Evolutionary conservation across 495 filamentous ascomycete genomes (phyloP).

Genomic region (Aspergillus incahuasiensis): DNA sequence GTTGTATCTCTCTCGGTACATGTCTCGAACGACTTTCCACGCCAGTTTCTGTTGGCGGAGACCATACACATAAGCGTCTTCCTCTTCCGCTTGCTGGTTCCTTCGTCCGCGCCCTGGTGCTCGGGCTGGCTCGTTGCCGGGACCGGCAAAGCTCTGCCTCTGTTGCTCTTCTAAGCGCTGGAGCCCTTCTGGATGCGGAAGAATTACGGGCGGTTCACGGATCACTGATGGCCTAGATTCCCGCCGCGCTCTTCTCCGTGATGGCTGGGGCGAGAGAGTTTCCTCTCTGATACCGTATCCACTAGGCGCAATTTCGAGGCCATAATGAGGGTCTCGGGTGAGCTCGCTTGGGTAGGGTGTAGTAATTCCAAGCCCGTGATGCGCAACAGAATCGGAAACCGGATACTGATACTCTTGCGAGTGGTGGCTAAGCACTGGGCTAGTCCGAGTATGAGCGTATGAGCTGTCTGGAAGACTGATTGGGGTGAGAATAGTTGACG

Average conservation of each 20-base stretch:
- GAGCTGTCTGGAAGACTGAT: conserved; percentile 40
- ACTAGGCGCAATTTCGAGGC: conserved; percentile 22
- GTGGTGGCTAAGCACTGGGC: conserved; percentile 38
- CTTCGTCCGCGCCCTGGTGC: conserved; percentile 38
- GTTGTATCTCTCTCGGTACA: conserved; percentile 57
- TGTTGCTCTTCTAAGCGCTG: conserved; percentile 35
- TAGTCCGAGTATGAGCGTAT: conserved; percentile 26
- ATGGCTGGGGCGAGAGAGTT: conserved; percentile 22
- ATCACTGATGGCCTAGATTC: conserved; percentile 19
- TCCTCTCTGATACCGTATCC: conserved; percentile 25
- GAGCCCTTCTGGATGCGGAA: conserved; percentile 38
- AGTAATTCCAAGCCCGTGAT: conserved; percentile 39
- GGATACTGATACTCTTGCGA: conserved; percentile 37
- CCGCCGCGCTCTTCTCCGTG: conserved; percentile 28
- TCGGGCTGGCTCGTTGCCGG: conserved; percentile 31
- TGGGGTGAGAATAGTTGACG: conserved; percentile 31
- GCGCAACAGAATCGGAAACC: conserved; percentile 24
- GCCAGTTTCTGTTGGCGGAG: conserved; percentile 64
- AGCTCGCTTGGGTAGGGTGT: conserved; percentile 34
- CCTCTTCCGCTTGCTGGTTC: conserved; percentile 56
- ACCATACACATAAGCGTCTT: conserved; percentile 59
- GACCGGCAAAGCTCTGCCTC: conserved; percentile 22
- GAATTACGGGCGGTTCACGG: conserved; percentile 32
- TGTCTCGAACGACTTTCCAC: conserved; percentile 65
- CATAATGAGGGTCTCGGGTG: conserved; percentile 20